Percentiles rank a stretch among this genome's conserved stretches.
These are phyloP conservation scores for Mortierella sp. DNA, from an alignment of 371 early-diverging fungal genomes.

Conservation along the genomic window DNA sequence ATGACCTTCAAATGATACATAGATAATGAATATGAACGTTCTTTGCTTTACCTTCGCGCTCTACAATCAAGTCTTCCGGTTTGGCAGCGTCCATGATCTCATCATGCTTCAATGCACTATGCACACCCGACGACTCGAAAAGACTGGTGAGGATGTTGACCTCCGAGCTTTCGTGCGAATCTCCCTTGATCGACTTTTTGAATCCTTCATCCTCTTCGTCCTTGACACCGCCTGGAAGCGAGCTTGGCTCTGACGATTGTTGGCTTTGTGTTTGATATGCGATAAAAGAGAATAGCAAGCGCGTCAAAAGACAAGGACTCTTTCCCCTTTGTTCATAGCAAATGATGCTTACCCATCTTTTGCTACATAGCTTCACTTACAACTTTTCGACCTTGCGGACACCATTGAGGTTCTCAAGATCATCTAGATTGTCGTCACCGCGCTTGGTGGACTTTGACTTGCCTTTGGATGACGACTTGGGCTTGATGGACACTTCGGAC, in stretches of 20 bases:
- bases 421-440: conserved; percentile 53
- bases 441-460: conserved; percentile 30
- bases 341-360: too few species aligned
- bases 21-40: too few species aligned
- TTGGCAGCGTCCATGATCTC: conserved; percentile 77
- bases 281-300: too few species aligned
- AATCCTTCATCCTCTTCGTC: conserved; percentile 46
- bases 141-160: conserved; percentile 75
- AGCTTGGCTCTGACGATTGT: conserved; percentile 29
- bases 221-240: conserved; percentile 31
- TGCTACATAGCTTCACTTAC: conserved; percentile 59
- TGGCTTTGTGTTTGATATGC: too few species aligned
- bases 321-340: too few species aligned
- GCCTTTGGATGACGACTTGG: conserved; percentile 3
- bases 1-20: too few species aligned
- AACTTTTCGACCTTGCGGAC: conserved; percentile 67
- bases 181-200: conserved; percentile 7
- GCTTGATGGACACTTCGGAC: conserved; percentile 61
- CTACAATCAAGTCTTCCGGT: conserved; percentile 74
- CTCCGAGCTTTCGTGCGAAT: conserved; percentile 43
- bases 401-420: conserved; percentile 59
- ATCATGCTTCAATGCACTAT: conserved; percentile 90
- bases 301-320: too few species aligned
- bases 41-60: conserved; percentile 79
- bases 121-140: conserved; percentile 85